These are phyloP conservation scores for Ophiosphaerella korrae DNA, from an alignment of 2,329 filamentous ascomycete genomes.

Conservation along the genomic window DNA sequence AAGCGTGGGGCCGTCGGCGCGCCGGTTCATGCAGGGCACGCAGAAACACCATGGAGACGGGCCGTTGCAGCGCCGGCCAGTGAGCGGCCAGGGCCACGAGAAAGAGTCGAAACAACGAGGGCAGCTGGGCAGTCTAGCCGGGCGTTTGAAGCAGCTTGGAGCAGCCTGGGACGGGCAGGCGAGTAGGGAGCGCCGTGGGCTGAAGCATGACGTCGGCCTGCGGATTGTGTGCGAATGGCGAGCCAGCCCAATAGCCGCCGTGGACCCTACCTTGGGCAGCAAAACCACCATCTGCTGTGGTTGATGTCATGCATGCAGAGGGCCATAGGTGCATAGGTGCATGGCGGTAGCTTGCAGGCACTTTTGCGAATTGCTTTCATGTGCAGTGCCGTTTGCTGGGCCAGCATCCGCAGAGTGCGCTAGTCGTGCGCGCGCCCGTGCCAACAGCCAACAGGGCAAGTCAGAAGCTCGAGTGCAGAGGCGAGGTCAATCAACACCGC, in stretches of 20 bases:
- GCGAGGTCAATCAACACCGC: slow-evolving; percentile 7
- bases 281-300: background rate
- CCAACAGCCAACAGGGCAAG: background rate
- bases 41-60: slow-evolving; percentile 1
- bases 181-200: background rate
- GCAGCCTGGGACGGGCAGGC: background rate
- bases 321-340: no score
- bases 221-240: background rate
- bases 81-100: background rate
- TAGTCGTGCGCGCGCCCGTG: background rate
- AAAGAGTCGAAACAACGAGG: background rate
- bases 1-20: slow-evolving; percentile 4
- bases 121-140: background rate
- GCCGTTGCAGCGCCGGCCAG: slow-evolving; percentile 1
- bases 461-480: no score
- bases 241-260: background rate
- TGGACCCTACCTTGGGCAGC: background rate
- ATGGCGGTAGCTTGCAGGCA: no score
- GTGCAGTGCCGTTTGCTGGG: background rate
- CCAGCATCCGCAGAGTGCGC: background rate
- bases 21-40: background rate
- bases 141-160: background rate
- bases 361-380: background rate
- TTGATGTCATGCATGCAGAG: slow-evolving; percentile 1
- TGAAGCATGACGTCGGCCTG: slow-evolving; percentile 1